These are phyloP conservation scores for Tolypocladium ovalisporum DNA, from an alignment of 2,329 filamentous ascomycete species.

Conservation along the genomic window DNA sequence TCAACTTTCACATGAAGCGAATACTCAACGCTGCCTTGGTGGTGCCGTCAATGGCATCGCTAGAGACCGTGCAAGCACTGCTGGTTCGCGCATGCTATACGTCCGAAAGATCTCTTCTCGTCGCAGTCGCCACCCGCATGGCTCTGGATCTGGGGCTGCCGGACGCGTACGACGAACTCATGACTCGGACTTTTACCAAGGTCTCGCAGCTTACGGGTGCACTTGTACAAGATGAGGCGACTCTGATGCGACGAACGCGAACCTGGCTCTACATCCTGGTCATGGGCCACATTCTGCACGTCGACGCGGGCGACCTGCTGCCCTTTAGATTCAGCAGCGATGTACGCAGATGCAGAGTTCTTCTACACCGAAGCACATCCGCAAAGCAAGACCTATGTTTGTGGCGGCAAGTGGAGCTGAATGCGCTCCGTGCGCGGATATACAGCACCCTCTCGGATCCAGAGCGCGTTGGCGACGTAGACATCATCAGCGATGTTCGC, in stretches of 20 bases:
- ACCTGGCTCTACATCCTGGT: conserved; percentile 43
- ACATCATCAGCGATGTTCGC: conserved; percentile 27
- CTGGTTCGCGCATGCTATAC: conserved; percentile 40
- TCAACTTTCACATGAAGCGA: conserved; percentile 30
- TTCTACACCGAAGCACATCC: conserved; percentile 29
- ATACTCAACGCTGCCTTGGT: conserved; percentile 28
- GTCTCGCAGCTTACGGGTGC: not conserved
- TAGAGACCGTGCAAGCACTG: conserved; percentile 41
- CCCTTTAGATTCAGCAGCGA: conserved; percentile 25
- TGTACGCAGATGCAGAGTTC: conserved; percentile 31
- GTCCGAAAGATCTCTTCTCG: conserved; percentile 36
- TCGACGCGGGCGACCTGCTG: conserved; percentile 22
- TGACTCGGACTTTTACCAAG: conserved; percentile 8
- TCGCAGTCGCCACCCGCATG: conserved; percentile 38
- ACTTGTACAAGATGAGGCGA: conserved; percentile 9
- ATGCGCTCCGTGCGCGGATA: conserved; percentile 20
- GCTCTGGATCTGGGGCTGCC: conserved; percentile 36
- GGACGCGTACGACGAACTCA: conserved; percentile 27
- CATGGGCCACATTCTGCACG: conserved; percentile 36
- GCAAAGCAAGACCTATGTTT: conserved; percentile 38
- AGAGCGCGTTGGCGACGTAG: conserved; percentile 17
- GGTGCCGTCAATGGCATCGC: conserved; percentile 13
- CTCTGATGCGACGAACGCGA: conserved; percentile 30
- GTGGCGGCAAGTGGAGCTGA: conserved; percentile 37
- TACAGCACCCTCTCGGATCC: conserved; percentile 20